phyloP scores from a whole-genome alignment of 2,329 filamentous ascomycete genomes.

The Microthyrium microscopicum region DNA sequence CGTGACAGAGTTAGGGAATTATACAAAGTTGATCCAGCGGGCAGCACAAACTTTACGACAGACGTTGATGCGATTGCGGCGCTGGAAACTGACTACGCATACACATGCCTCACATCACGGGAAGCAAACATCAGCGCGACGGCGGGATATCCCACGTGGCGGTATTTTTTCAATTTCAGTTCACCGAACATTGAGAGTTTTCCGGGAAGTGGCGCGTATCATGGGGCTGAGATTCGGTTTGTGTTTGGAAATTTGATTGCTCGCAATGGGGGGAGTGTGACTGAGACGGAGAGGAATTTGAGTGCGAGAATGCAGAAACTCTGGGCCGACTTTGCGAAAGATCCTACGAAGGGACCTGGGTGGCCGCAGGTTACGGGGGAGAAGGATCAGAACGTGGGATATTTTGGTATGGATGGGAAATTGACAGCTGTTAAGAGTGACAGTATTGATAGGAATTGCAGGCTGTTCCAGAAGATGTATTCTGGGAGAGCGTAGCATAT shows the following conservation, averaged over 20 bases:
- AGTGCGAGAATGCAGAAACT: constrained; percentile 15
- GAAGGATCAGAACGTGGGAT: too few species aligned
- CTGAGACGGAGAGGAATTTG: constrained; percentile 16
- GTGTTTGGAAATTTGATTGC: constrained; percentile 19
- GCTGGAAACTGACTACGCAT: constrained; percentile 14
- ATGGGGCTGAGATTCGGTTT: constrained; percentile 19
- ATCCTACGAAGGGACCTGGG: neutral
- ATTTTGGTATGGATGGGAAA: too few species aligned
- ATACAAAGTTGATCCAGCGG: neutral
- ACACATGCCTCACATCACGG: constrained; percentile 2
- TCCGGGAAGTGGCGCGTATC: constrained; percentile 17
- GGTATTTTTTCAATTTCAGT: constrained; percentile 22
- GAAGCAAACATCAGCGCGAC: constrained; percentile 1
- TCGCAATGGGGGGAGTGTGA: constrained; percentile 12
- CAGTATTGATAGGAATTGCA: too few species aligned
- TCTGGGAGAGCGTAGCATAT: too few species aligned
- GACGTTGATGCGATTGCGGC: constrained; percentile 14
- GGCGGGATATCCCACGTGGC: constrained; percentile 1
- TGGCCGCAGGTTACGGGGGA: neutral
- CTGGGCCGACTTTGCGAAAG: constrained; percentile 2
- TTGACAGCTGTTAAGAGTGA: too few species aligned
- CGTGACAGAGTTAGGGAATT: neutral
- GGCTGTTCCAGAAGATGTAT: too few species aligned
- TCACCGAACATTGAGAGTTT: constrained; percentile 16
- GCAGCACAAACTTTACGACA: neutral